phyloP scores from a whole-genome alignment of 179 eudicot genomes.

The Spinacia oleracea region DNA sequence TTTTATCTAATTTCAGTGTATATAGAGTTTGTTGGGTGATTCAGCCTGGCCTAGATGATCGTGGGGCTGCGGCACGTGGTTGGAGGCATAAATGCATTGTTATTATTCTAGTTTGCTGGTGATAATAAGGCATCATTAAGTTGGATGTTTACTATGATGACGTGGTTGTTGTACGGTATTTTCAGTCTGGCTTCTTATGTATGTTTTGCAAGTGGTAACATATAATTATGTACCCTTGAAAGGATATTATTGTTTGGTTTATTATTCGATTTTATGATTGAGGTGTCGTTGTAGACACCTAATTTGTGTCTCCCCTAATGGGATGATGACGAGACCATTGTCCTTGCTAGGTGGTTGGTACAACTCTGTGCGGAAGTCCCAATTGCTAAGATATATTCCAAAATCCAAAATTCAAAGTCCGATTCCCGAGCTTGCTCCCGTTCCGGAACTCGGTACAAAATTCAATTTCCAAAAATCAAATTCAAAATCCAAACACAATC shows the following conservation, averaged over 20 bases:
- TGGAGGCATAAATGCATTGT: constrained; percentile 1
- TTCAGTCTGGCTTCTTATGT: constrained; percentile 10
- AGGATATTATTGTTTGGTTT: background rate
- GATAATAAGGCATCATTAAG: background rate
- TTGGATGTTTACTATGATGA: too few species aligned
- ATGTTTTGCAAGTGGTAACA: background rate
- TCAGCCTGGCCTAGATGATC: background rate
- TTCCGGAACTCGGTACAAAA: too few species aligned
- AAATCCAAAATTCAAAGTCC: too few species aligned
- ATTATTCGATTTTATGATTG: constrained; percentile 8
- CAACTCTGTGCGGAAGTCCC: too few species aligned
- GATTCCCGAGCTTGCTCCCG: too few species aligned
- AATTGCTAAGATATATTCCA: too few species aligned
- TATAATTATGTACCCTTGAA: background rate
- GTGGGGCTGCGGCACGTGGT: background rate
- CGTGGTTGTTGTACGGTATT: constrained; percentile 9
- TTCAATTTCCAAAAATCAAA: too few species aligned
- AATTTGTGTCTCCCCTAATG: too few species aligned
- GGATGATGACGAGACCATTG: too few species aligned
- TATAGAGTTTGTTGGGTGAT: constrained; percentile 1
- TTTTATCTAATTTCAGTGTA: background rate
- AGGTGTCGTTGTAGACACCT: background rate
- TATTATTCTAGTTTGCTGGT: constrained; percentile 4
- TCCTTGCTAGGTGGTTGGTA: too few species aligned
- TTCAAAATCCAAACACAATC: too few species aligned